phyloP scores from a whole-genome alignment of 129 eudicot genomes.

The Artemisia annua region DNA sequence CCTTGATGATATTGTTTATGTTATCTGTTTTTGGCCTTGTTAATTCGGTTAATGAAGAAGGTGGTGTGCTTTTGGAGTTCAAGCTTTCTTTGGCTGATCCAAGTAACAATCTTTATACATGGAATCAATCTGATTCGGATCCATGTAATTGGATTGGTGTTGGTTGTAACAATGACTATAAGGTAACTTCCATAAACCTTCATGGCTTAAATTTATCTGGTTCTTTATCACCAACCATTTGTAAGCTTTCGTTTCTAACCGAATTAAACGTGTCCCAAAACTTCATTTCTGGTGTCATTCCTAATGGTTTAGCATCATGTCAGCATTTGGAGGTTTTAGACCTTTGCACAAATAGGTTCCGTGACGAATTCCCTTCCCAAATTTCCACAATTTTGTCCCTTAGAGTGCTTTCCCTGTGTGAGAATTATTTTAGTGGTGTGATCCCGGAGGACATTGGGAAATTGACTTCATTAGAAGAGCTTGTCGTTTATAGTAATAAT shows the following conservation, averaged over 20 bases:
- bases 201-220: conserved; percentile 62
- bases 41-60: conserved; percentile 67
- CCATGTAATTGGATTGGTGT: conserved; percentile 83
- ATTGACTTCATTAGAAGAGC: conserved; percentile 57
- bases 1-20: conserved; percentile 31
- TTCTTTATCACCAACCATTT: conserved; percentile 60
- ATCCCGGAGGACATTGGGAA: conserved; percentile 70
- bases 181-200: conserved; percentile 60
- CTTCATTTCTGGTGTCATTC: conserved; percentile 78
- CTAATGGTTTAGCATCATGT: conserved; percentile 51
- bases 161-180: conserved; percentile 40
- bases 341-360: conserved; percentile 80
- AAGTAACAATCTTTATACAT: conserved; percentile 49
- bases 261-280: conserved; percentile 60
- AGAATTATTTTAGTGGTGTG: conserved; percentile 62
- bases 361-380: conserved; percentile 53
- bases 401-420: conserved; percentile 65
- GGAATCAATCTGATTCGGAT: conserved; percentile 51
- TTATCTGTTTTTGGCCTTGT: conserved; percentile 32
- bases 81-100: conserved; percentile 54
- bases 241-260: conserved; percentile 60
- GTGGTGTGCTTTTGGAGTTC: conserved; percentile 69
- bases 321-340: conserved; percentile 59
- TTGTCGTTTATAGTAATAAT: conserved; percentile 76
- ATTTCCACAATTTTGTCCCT: conserved; percentile 54